Evolutionary conservation across 208 protist genomes (phyloP).

Genomic region (Acanthamoeba culbertsoni): DNA sequence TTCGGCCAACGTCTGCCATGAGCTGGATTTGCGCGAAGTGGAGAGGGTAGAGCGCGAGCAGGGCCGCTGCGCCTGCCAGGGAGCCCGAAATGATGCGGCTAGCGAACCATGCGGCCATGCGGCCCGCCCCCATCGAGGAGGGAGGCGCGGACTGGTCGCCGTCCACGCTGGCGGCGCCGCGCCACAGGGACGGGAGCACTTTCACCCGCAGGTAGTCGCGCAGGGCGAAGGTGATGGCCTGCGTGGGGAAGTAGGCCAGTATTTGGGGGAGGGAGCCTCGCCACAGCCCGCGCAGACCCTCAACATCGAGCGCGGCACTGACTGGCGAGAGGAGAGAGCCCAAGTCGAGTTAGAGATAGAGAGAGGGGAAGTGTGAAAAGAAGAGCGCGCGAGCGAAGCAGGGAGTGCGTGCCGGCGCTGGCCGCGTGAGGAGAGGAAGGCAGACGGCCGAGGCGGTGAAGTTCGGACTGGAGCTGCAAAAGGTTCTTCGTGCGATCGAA

Average conservation of each 20-base stretch:
- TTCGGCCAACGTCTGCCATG: not conserved
- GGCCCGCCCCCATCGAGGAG: not conserved
- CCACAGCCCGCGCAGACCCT: not conserved
- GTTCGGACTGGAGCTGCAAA: not conserved
- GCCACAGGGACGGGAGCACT: not conserved
- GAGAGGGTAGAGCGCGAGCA: not conserved
- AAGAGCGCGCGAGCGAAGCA: not conserved
- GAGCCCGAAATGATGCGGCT: not conserved
- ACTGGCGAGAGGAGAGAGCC: not conserved
- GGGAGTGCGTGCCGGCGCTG: not conserved
- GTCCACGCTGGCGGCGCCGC: not conserved
- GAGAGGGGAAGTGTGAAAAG: not conserved
- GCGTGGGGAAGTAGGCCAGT: not conserved
- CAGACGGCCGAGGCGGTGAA: not conserved
- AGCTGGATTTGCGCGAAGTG: not conserved
- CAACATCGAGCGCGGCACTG: not conserved
- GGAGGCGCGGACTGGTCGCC: not conserved
- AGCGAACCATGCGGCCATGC: not conserved
- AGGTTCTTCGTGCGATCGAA: not conserved
- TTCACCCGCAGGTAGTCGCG: not conserved
- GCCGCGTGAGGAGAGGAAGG: not conserved
- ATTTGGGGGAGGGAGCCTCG: not conserved
- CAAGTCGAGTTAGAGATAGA: not conserved
- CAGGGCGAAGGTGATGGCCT: not conserved
- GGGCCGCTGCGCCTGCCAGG: not conserved